Base-by-base conservation (phyloP, 2,329 filamentous ascomycete species). In the Fusarium kyushuense region DNA sequence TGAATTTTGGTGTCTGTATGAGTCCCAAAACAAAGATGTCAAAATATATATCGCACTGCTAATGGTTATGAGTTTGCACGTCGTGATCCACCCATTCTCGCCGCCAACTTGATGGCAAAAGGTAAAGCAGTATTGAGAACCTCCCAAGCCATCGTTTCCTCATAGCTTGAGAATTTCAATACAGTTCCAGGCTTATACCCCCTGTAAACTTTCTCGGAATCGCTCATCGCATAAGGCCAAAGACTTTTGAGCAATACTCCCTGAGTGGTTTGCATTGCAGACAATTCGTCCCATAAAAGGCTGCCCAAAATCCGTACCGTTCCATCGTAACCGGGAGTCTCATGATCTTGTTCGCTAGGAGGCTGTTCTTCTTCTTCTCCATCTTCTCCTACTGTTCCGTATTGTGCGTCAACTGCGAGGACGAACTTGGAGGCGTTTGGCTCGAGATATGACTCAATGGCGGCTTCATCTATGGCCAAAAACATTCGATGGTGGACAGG, bases 231-330 rank as follows among this genome's bases (percentile, higher is more conserved):
- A 32, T 72, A 48, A 1, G 72, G 72, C 73, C 73, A 75, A 3
- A 74, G 45, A 6, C 69, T 40, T 9, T 30, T n/a, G 7, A 71
- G 62, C 2, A 32, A 32, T 0, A 59, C 55, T 8, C 58, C 64
- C 52, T 73, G 69, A 7, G 54, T 71, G 3, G 83, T 73, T 3
- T 83, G 68, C 13, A 81, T 74, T 2, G 73, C 67, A 1, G 64
- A 53, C 0, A 75, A 12, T 3, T 75, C 72, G 17, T 75, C 72
- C 72, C 72, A 75, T 2, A 75, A 6, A 1, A 75, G 35, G 25
- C 73, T 75, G 0, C 72, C 63, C 0, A 74, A 54, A 23, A 75
- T 59, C 2, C 72, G 54, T 13, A 75, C 11, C 2, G 27, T 63
- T 1, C 73, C 73, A 3, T 55, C 41, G 25, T 75, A 75, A 1